A percentile compares a stretch with the other conserved stretches of the same genome.
Evolutionary conservation across 2,329 filamentous ascomycete species (phyloP).

Genomic region (Amphichorda felina): DNA sequence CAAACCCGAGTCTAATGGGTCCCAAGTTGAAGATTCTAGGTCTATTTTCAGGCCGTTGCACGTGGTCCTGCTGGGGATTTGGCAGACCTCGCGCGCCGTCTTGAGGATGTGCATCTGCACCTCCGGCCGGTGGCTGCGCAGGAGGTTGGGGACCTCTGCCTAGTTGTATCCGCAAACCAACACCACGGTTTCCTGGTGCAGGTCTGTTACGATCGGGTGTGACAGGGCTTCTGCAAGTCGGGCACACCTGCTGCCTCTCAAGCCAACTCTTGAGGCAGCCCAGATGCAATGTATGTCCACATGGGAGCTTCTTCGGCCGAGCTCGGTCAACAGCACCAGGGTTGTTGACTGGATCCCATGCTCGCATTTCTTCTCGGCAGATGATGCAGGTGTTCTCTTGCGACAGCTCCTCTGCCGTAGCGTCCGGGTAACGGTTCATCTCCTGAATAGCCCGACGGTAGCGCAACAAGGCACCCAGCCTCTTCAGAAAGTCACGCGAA

Average conservation of each 20-base stretch:
- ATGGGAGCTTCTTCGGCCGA: conserved; percentile 90
- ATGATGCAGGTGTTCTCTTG: conserved; percentile 95
- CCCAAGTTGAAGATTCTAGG: conserved; percentile 61
- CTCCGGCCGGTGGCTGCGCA: conserved; percentile 3
- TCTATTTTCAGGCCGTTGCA: conserved; percentile 17
- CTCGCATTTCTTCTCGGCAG: conserved; percentile 88
- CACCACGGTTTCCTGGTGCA: conserved; percentile 10
- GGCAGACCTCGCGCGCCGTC: neutral
- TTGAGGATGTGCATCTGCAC: conserved; percentile 3
- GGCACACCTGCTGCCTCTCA: conserved; percentile 93
- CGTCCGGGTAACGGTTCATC: conserved; percentile 92
- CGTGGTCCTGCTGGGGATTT: conserved; percentile 11
- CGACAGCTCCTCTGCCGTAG: conserved; percentile 71
- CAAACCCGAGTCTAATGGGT: conserved; percentile 64
- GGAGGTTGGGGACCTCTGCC: conserved; percentile 10
- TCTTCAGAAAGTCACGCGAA: conserved; percentile 78
- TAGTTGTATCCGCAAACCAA: conserved; percentile 18
- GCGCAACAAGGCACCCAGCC: conserved; percentile 76
- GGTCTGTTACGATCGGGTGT: conserved; percentile 15
- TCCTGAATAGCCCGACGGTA: conserved; percentile 87
- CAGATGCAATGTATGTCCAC: conserved; percentile 89
- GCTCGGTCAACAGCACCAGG: conserved; percentile 69
- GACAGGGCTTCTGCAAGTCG: conserved; percentile 82
- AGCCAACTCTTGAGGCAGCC: conserved; percentile 94
- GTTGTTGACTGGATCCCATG: conserved; percentile 50